Base-by-base conservation (phyloP, 1,139 yeast species). In the Lipomyces yarrowii region DNA sequence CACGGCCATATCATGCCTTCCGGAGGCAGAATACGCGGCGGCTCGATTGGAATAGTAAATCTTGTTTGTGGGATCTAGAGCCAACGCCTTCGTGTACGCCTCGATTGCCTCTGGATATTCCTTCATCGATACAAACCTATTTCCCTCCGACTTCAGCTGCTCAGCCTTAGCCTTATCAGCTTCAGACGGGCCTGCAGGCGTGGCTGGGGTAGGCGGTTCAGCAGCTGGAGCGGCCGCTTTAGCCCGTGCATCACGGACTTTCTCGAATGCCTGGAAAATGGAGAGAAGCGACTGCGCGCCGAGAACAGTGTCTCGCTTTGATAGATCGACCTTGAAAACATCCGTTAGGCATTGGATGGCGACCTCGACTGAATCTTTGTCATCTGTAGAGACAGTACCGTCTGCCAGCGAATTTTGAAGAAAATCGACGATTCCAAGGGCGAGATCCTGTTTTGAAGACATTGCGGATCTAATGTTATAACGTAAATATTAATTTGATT, bases 11-110 rank as follows among this genome's bases (percentile, higher is more conserved):
- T 86, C 89, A 75, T 90, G 94, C 69, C 91, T 82, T 68, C 87
- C 84, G 57, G 85, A 77, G 8, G 97, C 91, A 21, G 97, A 90
- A 78, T 90, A 87, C 5, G 99, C 99, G 60, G 99, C 99, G 21
- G 99, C 98, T 77, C 99, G 87, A 81, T 94, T 94, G 48, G 98
- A 92, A 70, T 85, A 86, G 79, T 89, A 96, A 35, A 96, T 90
- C 18, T 92, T 93, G 76, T 92, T 92, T 18, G 83, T 77, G 62
- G 91, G 86, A 70, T 88, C 84, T 64, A 89, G 79, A 42, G 80
- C 86, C 70, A 93, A 86, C n/a, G 99, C 98, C 68, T 85, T 86
- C 11, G 96, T 84, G 78, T 94, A 94, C 72, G 89, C 87, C 33
- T 81, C 83, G 68, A 92, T 83, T 15, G 99, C 98, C 48, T 78